A percentile compares a stretch with the other conserved stretches of the same genome.
Evolutionary conservation across 305 asterid genomes (phyloP).

Genomic region (Fraxinus nigra): DNA sequence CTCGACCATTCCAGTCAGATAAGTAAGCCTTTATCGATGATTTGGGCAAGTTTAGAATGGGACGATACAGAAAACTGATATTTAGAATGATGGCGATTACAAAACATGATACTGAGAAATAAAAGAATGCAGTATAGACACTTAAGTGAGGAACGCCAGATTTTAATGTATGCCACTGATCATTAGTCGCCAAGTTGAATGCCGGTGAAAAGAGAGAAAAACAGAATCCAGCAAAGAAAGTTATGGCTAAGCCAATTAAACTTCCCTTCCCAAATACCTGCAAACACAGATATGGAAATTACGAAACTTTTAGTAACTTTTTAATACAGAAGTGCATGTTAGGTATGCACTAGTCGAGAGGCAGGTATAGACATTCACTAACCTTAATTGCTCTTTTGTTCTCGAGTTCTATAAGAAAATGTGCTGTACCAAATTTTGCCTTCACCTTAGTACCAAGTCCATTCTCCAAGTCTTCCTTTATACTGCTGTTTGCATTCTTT

Average conservation of each 20-base stretch:
- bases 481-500: constrained; percentile 26
- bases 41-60: constrained; percentile 48
- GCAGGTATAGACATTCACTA: not conserved
- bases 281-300: not conserved
- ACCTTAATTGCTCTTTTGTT: constrained; percentile 64
- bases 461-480: constrained; percentile 41
- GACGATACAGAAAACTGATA: constrained; percentile 49
- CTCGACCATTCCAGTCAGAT: constrained; percentile 61
- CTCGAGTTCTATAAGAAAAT: constrained; percentile 58
- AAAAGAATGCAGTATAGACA: constrained; percentile 63
- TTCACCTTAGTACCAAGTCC: constrained; percentile 32
- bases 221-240: constrained; percentile 63
- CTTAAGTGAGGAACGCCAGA: constrained; percentile 47
- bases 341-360: not conserved
- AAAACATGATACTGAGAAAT: constrained; percentile 62
- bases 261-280: constrained; percentile 67
- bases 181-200: constrained; percentile 65
- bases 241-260: constrained; percentile 49
- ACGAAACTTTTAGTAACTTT: not conserved
- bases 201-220: constrained; percentile 69
- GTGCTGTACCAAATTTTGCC: constrained; percentile 55
- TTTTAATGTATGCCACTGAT: constrained; percentile 56
- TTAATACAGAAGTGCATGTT: not conserved
- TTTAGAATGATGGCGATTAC: constrained; percentile 53
- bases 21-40: constrained; percentile 52